A percentile compares a stretch with the other conserved stretches of the same genome.
phyloP scores from a whole-genome alignment of 2,329 filamentous ascomycete genomes.

The Penicillium decumbens region DNA sequence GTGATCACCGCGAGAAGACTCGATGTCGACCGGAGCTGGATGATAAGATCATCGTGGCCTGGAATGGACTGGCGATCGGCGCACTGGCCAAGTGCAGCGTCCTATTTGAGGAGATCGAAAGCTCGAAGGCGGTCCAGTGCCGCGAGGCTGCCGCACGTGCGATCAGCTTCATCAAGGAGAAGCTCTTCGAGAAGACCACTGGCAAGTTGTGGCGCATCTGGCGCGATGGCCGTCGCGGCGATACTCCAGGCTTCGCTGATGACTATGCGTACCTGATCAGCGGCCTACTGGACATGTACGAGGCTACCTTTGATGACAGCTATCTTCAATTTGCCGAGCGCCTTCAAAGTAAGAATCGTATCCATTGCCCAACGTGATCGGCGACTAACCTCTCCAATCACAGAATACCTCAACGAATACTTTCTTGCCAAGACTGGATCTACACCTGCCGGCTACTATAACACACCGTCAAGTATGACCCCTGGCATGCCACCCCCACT shows the following conservation, averaged over 20 bases:
- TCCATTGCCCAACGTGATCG: not conserved
- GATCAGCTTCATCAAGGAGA: conserved; percentile 64
- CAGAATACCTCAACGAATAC: conserved; percentile 65
- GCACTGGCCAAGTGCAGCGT: conserved; percentile 72
- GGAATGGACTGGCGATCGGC: conserved; percentile 84
- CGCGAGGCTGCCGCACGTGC: conserved; percentile 63
- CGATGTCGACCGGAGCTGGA: conserved; percentile 74
- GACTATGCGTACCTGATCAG: conserved; percentile 89
- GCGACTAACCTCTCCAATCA: not conserved
- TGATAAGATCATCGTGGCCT: conserved; percentile 79
- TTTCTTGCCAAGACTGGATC: conserved; percentile 65
- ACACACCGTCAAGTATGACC: conserved; percentile 46
- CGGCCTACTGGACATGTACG: conserved; percentile 78
- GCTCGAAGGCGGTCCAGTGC: conserved; percentile 57
- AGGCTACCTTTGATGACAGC: conserved; percentile 69
- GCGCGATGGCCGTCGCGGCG: conserved; percentile 58
- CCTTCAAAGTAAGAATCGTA: conserved; percentile 60
- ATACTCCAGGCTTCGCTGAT: conserved; percentile 74
- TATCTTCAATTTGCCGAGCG: conserved; percentile 77
- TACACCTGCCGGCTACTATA: conserved; percentile 40
- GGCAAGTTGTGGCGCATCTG: conserved; percentile 70
- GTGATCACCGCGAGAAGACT: conserved; percentile 66
- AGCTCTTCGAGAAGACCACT: conserved; percentile 64
- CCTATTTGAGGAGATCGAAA: conserved; percentile 59
- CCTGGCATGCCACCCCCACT: conserved; percentile 59